Conservation (phyloP, 2,329 filamentous ascomycete species). For the Aschersonia sp. region DNA sequence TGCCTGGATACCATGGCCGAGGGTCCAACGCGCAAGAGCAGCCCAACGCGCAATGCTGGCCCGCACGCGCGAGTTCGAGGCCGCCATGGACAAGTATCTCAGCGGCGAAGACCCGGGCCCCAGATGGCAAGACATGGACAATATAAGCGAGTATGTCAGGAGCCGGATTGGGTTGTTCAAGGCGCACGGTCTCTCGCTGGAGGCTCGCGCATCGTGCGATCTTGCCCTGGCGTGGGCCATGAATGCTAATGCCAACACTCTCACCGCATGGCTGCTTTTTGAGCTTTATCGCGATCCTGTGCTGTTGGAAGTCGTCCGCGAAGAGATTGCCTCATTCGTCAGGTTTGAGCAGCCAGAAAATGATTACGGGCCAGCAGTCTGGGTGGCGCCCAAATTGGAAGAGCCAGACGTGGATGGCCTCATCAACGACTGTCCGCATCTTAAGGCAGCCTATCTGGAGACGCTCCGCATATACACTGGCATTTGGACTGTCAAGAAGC, state of each 20-base stretch:
- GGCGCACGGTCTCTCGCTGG: slow-evolving; percentile 13
- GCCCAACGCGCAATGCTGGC: slow-evolving; percentile 14
- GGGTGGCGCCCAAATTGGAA: slow-evolving; percentile 18
- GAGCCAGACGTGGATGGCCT: slow-evolving; percentile 21
- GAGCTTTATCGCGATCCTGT: slow-evolving; percentile 23
- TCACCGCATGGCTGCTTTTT: slow-evolving; percentile 26
- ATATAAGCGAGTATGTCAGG: slow-evolving; percentile 18
- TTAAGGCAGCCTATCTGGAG: slow-evolving; percentile 25
- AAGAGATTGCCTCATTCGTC: slow-evolving; percentile 21
- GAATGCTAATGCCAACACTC: slow-evolving; percentile 21
- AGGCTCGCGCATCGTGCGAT: slow-evolving; percentile 19
- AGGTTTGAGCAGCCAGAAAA: slow-evolving; percentile 17
- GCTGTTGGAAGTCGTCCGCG: slow-evolving; percentile 21
- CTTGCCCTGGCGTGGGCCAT: slow-evolving; percentile 22
- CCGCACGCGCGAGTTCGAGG: slow-evolving; percentile 18
- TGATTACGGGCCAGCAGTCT: slow-evolving; percentile 20
- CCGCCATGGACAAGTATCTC: slow-evolving; percentile 18
- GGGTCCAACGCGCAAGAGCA: slow-evolving; percentile 15
- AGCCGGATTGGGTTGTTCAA: slow-evolving; percentile 15
- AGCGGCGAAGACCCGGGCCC: slow-evolving; percentile 15
- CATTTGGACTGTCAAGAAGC: slow-evolving; percentile 14
- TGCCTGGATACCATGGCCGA: slow-evolving; percentile 17
- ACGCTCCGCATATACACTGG: slow-evolving; percentile 23
- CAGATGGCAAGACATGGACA: slow-evolving; percentile 22
- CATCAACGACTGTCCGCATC: slow-evolving; percentile 19